These are phyloP conservation scores for Aspergillus funiculosus DNA, from an alignment of 495 filamentous ascomycete genomes.

Conservation along the genomic window DNA sequence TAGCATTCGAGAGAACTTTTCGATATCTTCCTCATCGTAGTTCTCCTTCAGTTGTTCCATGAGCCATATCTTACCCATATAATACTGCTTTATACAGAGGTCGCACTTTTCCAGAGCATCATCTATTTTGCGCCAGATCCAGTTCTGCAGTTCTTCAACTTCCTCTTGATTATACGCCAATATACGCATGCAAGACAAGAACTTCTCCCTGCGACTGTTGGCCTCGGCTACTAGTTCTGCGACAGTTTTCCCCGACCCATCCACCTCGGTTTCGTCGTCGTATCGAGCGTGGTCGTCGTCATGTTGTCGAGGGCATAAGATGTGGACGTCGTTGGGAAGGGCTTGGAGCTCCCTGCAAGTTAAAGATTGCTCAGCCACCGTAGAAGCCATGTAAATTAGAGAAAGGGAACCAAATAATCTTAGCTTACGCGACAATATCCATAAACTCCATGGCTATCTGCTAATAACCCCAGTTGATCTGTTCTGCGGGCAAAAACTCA, in stretches of 20 bases:
- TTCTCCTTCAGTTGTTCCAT: slow-evolving; percentile 55
- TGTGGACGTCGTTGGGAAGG: slow-evolving; percentile 42
- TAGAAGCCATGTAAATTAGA: background rate
- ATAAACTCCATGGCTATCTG: slow-evolving; percentile 38
- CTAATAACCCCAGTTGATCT: slow-evolving; percentile 10
- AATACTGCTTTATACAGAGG: slow-evolving; percentile 72
- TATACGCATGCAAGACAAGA: slow-evolving; percentile 60
- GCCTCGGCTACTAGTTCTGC: slow-evolving; percentile 43
- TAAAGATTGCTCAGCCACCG: background rate
- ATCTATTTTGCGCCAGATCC: slow-evolving; percentile 51
- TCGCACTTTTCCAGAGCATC: slow-evolving; percentile 64
- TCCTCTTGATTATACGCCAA: slow-evolving; percentile 60
- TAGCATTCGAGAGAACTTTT: slow-evolving; percentile 47
- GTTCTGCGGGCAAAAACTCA: slow-evolving; percentile 8
- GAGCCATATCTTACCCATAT: slow-evolving; percentile 61
- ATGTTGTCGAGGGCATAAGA: slow-evolving; percentile 44
- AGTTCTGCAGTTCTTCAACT: slow-evolving; percentile 51
- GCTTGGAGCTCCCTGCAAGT: slow-evolving; percentile 37
- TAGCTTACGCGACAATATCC: slow-evolving; percentile 36
- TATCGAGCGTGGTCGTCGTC: slow-evolving; percentile 51
- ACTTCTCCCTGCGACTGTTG: slow-evolving; percentile 48
- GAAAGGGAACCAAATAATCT: background rate
- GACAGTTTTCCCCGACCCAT: slow-evolving; percentile 28
- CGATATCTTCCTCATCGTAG: slow-evolving; percentile 60
- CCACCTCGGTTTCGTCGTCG: slow-evolving; percentile 36